Evolutionary conservation across 139 green algal species (phyloP).

Genomic region (Eudorina sp.): DNA sequence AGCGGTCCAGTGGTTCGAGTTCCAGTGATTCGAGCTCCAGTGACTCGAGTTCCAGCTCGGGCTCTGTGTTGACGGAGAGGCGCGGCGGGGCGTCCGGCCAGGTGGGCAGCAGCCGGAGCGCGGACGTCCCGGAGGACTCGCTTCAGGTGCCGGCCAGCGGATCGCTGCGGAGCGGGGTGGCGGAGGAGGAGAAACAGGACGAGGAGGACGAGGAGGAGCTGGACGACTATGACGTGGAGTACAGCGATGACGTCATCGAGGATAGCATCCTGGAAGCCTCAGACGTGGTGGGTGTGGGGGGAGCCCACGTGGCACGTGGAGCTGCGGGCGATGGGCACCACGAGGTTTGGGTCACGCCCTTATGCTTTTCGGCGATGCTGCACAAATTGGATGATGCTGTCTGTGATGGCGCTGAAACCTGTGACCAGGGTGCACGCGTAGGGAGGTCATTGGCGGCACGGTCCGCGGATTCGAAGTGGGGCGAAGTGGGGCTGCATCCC

Average conservation of each 20-base stretch:
- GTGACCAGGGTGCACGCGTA: no score
- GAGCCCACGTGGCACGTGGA: no score
- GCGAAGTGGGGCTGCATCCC: no score
- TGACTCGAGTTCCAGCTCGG: not conserved
- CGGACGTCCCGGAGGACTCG: not conserved
- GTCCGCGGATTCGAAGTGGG: no score
- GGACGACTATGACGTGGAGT: not conserved
- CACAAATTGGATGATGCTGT: no score
- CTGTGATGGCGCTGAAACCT: no score
- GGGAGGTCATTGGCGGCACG: no score
- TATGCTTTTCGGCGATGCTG: no score
- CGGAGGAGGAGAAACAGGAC: not conserved
- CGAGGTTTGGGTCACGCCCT: no score
- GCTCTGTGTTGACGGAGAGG: not conserved
- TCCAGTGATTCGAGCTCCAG: no score
- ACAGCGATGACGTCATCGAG: conserved; percentile 6
- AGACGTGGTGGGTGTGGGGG: not conserved
- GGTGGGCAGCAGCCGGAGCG: not conserved
- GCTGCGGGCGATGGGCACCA: no score
- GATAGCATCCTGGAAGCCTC: not conserved
- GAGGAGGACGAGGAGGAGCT: not conserved
- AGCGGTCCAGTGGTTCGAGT: not conserved
- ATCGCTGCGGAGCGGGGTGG: not conserved
- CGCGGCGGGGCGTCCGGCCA: no score
- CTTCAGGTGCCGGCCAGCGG: not conserved